Evolutionary conservation across 768 basidiomycete genomes (phyloP).

Genomic region (Nevesoporus exiguus): DNA sequence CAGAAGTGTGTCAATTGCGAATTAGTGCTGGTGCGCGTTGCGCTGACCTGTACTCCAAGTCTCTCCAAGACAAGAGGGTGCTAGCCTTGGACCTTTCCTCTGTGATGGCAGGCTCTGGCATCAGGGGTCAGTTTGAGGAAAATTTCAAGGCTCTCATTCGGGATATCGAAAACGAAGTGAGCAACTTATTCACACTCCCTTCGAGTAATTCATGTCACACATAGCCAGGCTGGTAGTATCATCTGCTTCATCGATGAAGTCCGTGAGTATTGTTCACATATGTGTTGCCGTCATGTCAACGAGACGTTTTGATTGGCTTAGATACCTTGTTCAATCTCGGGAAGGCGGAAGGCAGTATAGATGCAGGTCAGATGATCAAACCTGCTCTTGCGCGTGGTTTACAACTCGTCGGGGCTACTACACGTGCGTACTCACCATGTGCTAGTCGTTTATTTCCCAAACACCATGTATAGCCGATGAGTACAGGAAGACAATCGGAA

Average conservation of each 20-base stretch:
- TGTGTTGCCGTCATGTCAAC: not conserved
- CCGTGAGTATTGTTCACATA: conserved; percentile 49
- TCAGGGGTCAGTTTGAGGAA: conserved; percentile 90
- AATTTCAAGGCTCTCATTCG: conserved; percentile 88
- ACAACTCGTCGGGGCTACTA: conserved; percentile 88
- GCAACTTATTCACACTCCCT: conserved; percentile 27
- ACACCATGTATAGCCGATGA: conserved; percentile 54
- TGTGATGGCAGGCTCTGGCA: conserved; percentile 85
- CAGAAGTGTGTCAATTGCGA: conserved; percentile 54
- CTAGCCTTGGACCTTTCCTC: conserved; percentile 81
- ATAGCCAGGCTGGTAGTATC: conserved; percentile 58
- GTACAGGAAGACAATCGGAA: conserved; percentile 87
- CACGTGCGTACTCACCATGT: conserved; percentile 47
- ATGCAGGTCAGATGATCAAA: conserved; percentile 92
- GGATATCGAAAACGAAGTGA: conserved; percentile 82
- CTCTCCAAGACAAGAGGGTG: conserved; percentile 83
- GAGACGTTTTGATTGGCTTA: conserved; percentile 18
- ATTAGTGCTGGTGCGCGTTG: not conserved
- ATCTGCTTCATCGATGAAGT: conserved; percentile 96
- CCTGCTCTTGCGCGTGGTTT: conserved; percentile 85
- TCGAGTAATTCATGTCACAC: conserved; percentile 19
- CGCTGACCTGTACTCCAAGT: conserved; percentile 41
- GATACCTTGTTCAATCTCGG: conserved; percentile 85
- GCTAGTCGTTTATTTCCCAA: not conserved
- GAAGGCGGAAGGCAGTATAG: conserved; percentile 88